Conservation (phyloP, 1,284 basidiomycete species). For the Papiliotrema laurentii region DNA sequence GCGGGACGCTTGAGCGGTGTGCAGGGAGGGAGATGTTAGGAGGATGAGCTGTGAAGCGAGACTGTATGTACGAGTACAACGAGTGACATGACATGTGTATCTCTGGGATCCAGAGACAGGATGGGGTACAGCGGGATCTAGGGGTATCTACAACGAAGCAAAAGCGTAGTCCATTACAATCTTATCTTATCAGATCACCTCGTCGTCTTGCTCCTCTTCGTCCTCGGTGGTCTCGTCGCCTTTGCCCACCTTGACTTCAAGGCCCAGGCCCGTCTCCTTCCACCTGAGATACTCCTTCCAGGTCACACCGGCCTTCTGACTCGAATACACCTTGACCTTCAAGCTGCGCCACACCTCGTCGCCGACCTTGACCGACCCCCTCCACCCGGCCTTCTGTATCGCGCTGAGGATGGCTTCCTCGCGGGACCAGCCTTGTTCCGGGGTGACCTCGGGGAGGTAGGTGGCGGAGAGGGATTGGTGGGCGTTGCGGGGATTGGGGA, state of each 20-base stretch:
- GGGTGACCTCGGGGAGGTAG: conserved; percentile 89
- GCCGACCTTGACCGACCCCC: conserved; percentile 57
- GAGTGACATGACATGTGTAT: neutral
- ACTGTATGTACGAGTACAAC: neutral
- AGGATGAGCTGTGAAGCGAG: neutral
- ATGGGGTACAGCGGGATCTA: too few species aligned
- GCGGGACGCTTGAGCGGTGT: conserved; percentile 1
- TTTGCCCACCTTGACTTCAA: too few species aligned
- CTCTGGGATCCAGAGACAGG: too few species aligned
- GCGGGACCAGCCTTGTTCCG: conserved; percentile 90
- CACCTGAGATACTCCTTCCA: conserved; percentile 76
- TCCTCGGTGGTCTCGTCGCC: neutral
- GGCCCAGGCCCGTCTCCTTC: too few species aligned
- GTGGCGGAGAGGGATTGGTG: conserved; percentile 70
- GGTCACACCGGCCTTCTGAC: conserved; percentile 62
- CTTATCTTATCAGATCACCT: neutral
- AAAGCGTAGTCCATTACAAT: neutral
- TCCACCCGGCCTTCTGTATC: conserved; percentile 88
- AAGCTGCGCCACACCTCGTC: conserved; percentile 75
- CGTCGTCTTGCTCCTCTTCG: neutral
- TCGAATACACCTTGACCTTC: conserved; percentile 79
- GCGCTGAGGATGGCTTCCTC: conserved; percentile 83
- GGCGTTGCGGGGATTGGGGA: conserved; percentile 69
- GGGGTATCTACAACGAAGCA: neutral
- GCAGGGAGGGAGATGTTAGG: neutral